A percentile compares a stretch with the other conserved stretches of the same genome.
Evolutionary conservation across 106 monocot genomes (phyloP).

Genomic region (Chionographis japonica): DNA sequence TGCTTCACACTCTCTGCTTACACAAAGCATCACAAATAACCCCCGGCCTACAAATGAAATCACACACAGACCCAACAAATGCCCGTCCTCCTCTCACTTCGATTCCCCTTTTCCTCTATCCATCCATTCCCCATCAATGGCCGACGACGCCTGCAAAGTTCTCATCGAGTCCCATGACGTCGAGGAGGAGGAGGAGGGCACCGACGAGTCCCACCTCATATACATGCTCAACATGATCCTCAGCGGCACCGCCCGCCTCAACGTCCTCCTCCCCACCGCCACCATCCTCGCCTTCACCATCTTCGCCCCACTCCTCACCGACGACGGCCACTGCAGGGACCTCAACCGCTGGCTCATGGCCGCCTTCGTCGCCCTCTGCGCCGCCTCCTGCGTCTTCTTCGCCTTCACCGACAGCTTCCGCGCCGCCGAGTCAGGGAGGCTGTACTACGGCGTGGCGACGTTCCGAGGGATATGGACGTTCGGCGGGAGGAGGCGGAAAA

Average conservation of each 20-base stretch:
- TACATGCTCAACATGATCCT: conserved; percentile 48
- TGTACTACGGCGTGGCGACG: conserved; percentile 55
- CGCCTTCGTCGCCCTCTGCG: conserved; percentile 39
- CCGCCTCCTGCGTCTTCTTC: conserved; percentile 70
- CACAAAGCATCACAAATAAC: too few relatives aligned
- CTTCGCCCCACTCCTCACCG: conserved; percentile 57
- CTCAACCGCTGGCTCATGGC: conserved; percentile 29
- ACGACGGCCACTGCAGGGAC: conserved; percentile 42
- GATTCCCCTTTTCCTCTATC: background rate
- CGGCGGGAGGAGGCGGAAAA: conserved; percentile 19
- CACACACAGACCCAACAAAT: too few relatives aligned
- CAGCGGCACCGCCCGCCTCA: conserved; percentile 59
- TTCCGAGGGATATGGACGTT: conserved; percentile 46
- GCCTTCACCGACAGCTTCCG: conserved; percentile 65
- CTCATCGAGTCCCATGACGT: conserved; percentile 20
- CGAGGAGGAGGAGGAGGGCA: conserved; percentile 6
- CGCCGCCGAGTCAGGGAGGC: conserved; percentile 12
- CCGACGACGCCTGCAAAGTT: conserved; percentile 22
- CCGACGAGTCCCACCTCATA: conserved; percentile 38
- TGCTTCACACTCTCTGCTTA: too few relatives aligned
- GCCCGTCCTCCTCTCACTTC: too few relatives aligned
- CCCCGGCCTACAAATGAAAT: too few relatives aligned
- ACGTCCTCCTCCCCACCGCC: conserved; percentile 64
- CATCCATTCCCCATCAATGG: background rate
- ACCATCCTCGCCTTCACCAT: conserved; percentile 69